Conservation (phyloP, 768 basidiomycete genomes). For the Lactarius trivialis region DNA sequence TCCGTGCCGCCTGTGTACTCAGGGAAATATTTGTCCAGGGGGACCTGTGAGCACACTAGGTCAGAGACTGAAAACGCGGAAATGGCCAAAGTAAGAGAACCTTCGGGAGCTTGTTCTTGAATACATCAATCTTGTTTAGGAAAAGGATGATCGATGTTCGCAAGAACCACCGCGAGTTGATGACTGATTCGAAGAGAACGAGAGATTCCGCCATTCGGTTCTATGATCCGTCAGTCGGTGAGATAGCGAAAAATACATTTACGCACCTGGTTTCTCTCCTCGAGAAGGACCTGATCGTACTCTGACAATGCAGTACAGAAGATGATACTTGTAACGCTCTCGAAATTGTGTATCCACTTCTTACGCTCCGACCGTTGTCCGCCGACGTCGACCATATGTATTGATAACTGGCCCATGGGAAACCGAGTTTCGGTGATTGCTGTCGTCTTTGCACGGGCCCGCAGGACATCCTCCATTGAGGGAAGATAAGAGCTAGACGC, state of each 20-base stretch:
- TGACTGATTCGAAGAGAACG: constrained; percentile 67
- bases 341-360: constrained; percentile 62
- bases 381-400: constrained; percentile 74
- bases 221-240: constrained; percentile 30
- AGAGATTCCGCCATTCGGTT: constrained; percentile 74
- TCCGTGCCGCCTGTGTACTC: constrained; percentile 87
- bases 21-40: constrained; percentile 73
- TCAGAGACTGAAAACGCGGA: background rate
- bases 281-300: constrained; percentile 67
- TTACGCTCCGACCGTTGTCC: constrained; percentile 57
- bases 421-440: constrained; percentile 89
- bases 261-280: constrained; percentile 58
- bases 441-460: constrained; percentile 83
- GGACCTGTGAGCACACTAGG: constrained; percentile 39
- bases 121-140: constrained; percentile 69
- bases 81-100: constrained; percentile 12
- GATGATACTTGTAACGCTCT: constrained; percentile 74
- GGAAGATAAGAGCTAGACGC: constrained; percentile 77
- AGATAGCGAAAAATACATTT: background rate
- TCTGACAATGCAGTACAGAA: constrained; percentile 72
- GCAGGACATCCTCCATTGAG: constrained; percentile 77
- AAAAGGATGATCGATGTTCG: constrained; percentile 61
- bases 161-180: constrained; percentile 76
- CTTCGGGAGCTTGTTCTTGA: constrained; percentile 67
- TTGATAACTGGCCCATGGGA: constrained; percentile 51